These are phyloP conservation scores for Aspergillus ellipticus DNA, from an alignment of 495 filamentous ascomycete species.

Conservation along the genomic window DNA sequence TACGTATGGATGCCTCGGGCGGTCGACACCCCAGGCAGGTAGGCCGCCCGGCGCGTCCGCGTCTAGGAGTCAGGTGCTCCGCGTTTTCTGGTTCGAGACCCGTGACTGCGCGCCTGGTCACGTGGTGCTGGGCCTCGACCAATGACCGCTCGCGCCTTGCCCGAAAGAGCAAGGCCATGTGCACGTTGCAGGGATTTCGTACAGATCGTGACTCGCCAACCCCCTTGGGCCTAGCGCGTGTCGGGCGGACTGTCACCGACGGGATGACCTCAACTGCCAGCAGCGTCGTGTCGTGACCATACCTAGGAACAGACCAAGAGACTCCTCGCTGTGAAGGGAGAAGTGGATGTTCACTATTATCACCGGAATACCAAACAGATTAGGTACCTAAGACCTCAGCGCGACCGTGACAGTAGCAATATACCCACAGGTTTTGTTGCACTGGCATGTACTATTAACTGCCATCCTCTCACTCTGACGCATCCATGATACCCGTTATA, in stretches of 20 bases:
- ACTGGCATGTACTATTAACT: too few relatives aligned
- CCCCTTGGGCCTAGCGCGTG: neutral
- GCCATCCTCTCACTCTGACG: too few relatives aligned
- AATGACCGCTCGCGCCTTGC: neutral
- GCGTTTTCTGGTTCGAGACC: constrained; percentile 20
- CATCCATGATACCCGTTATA: too few relatives aligned
- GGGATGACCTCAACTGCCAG: neutral
- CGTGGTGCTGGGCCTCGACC: constrained; percentile 4
- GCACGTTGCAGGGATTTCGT: constrained; percentile 11
- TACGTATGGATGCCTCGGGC: neutral
- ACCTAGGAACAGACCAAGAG: too few relatives aligned
- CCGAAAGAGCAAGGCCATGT: constrained; percentile 15
- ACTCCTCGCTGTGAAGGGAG: too few relatives aligned
- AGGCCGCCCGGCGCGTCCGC: constrained; percentile 18
- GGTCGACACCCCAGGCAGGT: constrained; percentile 1
- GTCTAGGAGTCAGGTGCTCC: constrained; percentile 15
- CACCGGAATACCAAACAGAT: too few relatives aligned
- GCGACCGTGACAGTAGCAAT: too few relatives aligned
- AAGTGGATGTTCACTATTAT: too few relatives aligned
- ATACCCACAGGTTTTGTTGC: too few relatives aligned
- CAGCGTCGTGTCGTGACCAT: too few relatives aligned
- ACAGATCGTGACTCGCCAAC: constrained; percentile 6
- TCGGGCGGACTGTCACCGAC: neutral
- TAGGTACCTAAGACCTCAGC: too few relatives aligned
- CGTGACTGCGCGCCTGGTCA: constrained; percentile 23